A percentile compares a stretch with the other conserved stretches of the same genome.
Conservation (phyloP, 2,329 filamentous ascomycete genomes). For the Diaporthe australafricana region DNA sequence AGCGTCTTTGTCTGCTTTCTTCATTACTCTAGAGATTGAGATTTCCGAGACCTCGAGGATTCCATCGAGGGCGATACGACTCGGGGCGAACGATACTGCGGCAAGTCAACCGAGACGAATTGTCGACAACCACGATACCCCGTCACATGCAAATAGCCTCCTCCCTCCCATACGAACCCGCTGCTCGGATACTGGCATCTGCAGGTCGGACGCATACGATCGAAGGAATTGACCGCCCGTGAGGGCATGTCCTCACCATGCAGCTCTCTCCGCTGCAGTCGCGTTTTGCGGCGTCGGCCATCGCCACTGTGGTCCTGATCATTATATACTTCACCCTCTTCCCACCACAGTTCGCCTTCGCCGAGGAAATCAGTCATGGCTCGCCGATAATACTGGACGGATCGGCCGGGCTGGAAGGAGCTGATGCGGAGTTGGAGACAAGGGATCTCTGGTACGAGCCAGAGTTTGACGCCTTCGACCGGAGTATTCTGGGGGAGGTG, state of each 20-base stretch:
- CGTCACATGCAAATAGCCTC: background rate
- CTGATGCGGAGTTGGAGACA: conserved; percentile 40
- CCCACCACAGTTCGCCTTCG: conserved; percentile 70
- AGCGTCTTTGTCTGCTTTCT: background rate
- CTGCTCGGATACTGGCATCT: conserved; percentile 2
- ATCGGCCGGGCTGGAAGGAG: conserved; percentile 33
- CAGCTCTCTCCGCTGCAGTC: conserved; percentile 77
- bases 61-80: background rate
- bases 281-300: conserved; percentile 75
- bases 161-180: background rate
- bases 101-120: background rate
- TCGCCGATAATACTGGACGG: conserved; percentile 42
- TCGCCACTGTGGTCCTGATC: conserved; percentile 69
- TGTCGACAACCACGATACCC: background rate
- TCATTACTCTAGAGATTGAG: background rate
- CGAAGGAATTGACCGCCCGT: conserved; percentile 42
- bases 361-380: conserved; percentile 59
- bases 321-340: conserved; percentile 71
- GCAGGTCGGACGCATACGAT: conserved; percentile 4
- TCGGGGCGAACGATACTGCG: background rate
- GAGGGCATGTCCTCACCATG: conserved; percentile 61
- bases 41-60: background rate
- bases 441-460: conserved; percentile 62
- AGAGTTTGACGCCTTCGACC: conserved; percentile 70
- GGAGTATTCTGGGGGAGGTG: conserved; percentile 72